Conservation (phyloP, 2,329 filamentous ascomycete genomes). For the Hymenoscyphus repandus region DNA sequence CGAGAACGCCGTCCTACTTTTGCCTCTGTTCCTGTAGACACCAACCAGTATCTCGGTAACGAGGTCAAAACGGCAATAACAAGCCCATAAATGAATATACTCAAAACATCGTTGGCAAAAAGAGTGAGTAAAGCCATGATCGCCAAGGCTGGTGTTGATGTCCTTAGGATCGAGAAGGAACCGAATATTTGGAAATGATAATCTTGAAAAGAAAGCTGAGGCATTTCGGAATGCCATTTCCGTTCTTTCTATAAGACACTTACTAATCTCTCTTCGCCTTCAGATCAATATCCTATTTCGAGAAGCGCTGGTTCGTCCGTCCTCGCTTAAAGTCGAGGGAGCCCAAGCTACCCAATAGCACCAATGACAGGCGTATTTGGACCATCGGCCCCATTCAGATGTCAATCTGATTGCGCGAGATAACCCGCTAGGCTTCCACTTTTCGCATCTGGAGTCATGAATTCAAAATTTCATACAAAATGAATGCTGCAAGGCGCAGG, state of each 20-base stretch:
- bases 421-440: background rate
- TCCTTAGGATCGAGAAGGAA: background rate
- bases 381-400: background rate
- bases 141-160: background rate
- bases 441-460: background rate
- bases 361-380: background rate
- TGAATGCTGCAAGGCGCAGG: background rate
- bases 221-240: background rate
- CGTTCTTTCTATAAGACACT: background rate
- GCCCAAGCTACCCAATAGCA: background rate
- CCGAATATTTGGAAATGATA: background rate
- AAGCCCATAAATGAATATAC: background rate
- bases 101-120: background rate
- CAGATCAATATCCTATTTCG: background rate
- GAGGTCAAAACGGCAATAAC: background rate
- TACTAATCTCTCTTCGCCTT: background rate
- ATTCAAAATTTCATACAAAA: background rate
- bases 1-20: background rate
- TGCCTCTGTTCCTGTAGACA: background rate
- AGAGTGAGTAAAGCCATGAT: background rate
- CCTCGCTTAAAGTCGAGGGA: background rate
- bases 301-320: background rate
- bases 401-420: background rate
- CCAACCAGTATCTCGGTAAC: background rate
- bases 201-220: background rate